Percentiles rank a stretch among this genome's conserved stretches.
phyloP scores from a whole-genome alignment of 352 stramenopile species.

The Globisporangium splendens region DNA sequence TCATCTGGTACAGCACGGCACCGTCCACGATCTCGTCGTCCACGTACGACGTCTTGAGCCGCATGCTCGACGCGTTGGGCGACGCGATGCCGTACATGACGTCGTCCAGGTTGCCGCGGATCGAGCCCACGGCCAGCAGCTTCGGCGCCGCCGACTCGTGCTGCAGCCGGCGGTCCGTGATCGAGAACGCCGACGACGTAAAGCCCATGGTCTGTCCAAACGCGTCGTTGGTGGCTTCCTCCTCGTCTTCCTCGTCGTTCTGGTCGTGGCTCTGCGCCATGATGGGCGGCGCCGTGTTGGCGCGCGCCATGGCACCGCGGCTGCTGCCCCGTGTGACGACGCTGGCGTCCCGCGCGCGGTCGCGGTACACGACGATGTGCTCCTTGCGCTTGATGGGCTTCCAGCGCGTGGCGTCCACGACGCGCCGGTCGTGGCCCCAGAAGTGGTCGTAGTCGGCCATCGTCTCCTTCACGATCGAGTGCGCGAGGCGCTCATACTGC shows the following conservation, averaged over 20 bases:
- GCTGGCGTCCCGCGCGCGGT: constrained; percentile 17
- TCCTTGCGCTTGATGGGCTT: constrained; percentile 36
- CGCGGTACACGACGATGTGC: constrained; percentile 40
- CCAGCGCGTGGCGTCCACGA: constrained; percentile 35
- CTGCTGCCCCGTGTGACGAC: constrained; percentile 9
- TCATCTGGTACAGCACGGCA: constrained; percentile 39
- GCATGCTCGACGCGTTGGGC: constrained; percentile 28
- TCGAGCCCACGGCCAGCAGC: constrained; percentile 34
- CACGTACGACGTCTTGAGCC: constrained; percentile 43
- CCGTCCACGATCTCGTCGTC: constrained; percentile 48
- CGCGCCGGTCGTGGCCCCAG: constrained; percentile 27
- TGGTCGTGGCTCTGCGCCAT: neutral
- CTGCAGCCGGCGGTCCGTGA: constrained; percentile 12
- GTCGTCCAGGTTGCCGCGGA: constrained; percentile 44
- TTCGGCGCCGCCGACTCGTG: constrained; percentile 15
- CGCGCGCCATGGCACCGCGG: neutral
- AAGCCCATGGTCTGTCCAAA: constrained; percentile 14
- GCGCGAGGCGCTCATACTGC: constrained; percentile 46
- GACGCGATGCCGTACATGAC: constrained; percentile 59
- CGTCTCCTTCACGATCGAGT: constrained; percentile 41
- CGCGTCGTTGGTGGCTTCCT: constrained; percentile 5
- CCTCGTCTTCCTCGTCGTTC: neutral
- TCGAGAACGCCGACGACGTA: constrained; percentile 15
- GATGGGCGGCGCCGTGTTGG: neutral
- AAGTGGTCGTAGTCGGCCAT: constrained; percentile 48